Conservation (phyloP, 164 flowering plant genomes). For the Sedum album region DNA sequence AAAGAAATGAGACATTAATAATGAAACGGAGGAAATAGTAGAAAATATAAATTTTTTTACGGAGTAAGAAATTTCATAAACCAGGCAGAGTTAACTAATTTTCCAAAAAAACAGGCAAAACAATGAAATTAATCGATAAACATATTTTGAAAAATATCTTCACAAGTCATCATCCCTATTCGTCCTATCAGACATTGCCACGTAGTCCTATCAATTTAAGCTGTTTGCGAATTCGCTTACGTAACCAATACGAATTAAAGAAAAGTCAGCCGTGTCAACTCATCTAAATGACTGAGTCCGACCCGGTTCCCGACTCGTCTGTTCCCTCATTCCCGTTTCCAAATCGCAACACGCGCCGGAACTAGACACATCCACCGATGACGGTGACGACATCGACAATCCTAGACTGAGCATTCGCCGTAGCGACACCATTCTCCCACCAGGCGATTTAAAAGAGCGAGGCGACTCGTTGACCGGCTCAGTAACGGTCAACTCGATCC, state of each 20-base stretch:
- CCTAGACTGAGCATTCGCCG: background rate
- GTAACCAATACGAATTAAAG: too few relatives aligned
- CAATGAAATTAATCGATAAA: too few relatives aligned
- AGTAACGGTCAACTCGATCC: background rate
- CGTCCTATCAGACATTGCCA: background rate
- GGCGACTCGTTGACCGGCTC: background rate
- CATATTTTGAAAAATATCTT: too few relatives aligned
- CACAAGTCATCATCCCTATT: too few relatives aligned
- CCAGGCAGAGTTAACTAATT: too few relatives aligned
- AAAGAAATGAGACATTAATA: too few relatives aligned
- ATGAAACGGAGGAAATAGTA: too few relatives aligned
- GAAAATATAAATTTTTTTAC: too few relatives aligned
- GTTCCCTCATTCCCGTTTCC: background rate
- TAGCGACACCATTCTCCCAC: background rate
- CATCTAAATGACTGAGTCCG: too few relatives aligned
- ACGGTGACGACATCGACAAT: background rate
- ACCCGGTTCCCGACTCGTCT: background rate
- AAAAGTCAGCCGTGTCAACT: background rate
- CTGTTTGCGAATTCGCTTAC: too few relatives aligned
- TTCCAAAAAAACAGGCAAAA: too few relatives aligned
- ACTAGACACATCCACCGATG: background rate
- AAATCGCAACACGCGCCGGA: background rate
- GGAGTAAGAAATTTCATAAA: too few relatives aligned
- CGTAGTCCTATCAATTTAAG: background rate
- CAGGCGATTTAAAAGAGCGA: background rate